Base-by-base conservation (phyloP, 495 filamentous ascomycete species). In the Aspergillus sparsus region DNA sequence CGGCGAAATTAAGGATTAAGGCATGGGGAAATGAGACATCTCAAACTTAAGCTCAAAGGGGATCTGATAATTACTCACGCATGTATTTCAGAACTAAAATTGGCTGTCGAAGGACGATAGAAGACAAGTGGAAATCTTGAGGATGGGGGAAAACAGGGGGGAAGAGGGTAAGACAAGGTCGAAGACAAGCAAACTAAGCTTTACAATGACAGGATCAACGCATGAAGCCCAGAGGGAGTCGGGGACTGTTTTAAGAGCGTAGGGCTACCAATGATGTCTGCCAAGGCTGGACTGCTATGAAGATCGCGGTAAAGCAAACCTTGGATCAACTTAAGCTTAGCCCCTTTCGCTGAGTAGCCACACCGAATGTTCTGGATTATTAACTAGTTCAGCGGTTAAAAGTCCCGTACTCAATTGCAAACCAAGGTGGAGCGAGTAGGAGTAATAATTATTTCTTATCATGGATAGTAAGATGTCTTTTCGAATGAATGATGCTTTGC, bases 21-120 rank as follows among this genome's bases (percentile, higher is more conserved):
- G 55, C 27, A 37, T 53, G 44, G 56, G 53, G 33, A 49, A 55
- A 10, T 34, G 55, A 31, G 53, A 45, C 15, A 16, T 36, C 21
- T 47, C 13, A n/a, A 27, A 49, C 6, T 10, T 12, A 11, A 31
- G 31, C 6, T n/a, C n/a, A 7, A 15, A 33, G 32, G 1, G 27
- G 36, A 37, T 4, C 7, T 21, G 46, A 39, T 18, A 41, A 39
- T 18, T 9, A 75, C 74, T 68, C 58, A 77, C 74, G 74, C 74
- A 77, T 77, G 70, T 73, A 77, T 77, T 73, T 72, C 68, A 69
- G 59, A 57, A 73, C 62, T 57, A 55, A 61, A 16, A 53, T 34
- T 57, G 50, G 44, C 21, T 21, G 53, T 47, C 50, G 57, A 50
- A 45, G 55, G 53, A 41, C 21, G 35, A 15, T 35, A 49, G 49